Conservation (phyloP, 2,329 filamentous ascomycete species). For the Fusarium tuaranense region DNA sequence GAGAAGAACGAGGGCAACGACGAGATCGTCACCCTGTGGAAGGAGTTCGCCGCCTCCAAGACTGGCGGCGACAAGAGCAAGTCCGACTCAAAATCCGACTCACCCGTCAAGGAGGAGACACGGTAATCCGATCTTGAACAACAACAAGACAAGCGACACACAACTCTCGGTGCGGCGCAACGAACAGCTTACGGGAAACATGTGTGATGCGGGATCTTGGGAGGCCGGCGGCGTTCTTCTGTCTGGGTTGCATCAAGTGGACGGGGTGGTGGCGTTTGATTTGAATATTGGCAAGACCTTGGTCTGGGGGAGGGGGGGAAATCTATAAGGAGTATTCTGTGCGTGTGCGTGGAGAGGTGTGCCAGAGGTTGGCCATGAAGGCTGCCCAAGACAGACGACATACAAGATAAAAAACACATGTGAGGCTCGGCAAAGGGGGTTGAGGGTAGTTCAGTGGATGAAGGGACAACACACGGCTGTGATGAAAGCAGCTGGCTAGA, state of each 20-base stretch:
- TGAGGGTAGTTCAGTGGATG: conserved; percentile 16
- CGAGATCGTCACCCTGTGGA: conserved; percentile 62
- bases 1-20: conserved; percentile 80
- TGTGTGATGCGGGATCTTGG: conserved; percentile 17
- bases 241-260: conserved; percentile 35
- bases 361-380: conserved; percentile 31
- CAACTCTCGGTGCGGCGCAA: conserved; percentile 6
- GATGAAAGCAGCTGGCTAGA: conserved; percentile 35
- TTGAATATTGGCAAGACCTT: conserved; percentile 35
- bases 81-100: conserved; percentile 42
- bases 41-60: conserved; percentile 59
- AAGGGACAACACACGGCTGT: conserved; percentile 30
- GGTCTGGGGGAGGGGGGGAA: conserved; percentile 1
- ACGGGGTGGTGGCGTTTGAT: conserved; percentile 38
- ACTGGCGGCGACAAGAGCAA: conserved; percentile 47
- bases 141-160: not conserved
- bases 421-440: conserved; percentile 17
- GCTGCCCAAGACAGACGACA: conserved; percentile 25
- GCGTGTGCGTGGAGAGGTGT: not conserved
- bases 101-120: conserved; percentile 43
- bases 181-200: conserved; percentile 31
- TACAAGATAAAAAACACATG: conserved; percentile 30
- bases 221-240: conserved; percentile 42
- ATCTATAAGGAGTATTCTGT: conserved; percentile 19
- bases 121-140: conserved; percentile 24